Evolutionary conservation across 2,329 filamentous ascomycete genomes (phyloP).

Genomic region (Alternaria sp.): DNA sequence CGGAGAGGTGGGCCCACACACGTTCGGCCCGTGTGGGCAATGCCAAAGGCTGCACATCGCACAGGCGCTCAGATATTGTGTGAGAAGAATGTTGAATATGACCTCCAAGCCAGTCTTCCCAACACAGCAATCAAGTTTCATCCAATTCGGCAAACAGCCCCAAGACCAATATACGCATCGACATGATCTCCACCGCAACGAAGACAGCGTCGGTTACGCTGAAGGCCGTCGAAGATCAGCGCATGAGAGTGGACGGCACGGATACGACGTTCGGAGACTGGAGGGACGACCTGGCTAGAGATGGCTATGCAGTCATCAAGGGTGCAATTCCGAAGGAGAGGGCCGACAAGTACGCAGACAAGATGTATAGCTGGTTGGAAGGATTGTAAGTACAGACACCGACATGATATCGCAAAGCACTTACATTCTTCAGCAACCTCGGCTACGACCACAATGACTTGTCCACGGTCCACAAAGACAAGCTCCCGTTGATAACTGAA

Average conservation of each 20-base stretch:
- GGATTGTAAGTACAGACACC: slow-evolving; percentile 31
- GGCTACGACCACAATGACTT: slow-evolving; percentile 28
- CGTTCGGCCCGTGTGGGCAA: background rate
- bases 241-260: slow-evolving; percentile 24
- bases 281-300: slow-evolving; percentile 34
- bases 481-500: slow-evolving; percentile 25
- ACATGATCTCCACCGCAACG: slow-evolving; percentile 22
- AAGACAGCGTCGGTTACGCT: slow-evolving; percentile 15
- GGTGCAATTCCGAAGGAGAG: slow-evolving; percentile 52
- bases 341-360: slow-evolving; percentile 46
- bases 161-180: background rate
- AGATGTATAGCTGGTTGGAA: slow-evolving; percentile 39
- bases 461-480: slow-evolving; percentile 27
- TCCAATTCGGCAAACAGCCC: background rate
- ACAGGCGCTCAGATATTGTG: background rate
- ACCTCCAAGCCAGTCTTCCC: background rate
- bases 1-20: background rate
- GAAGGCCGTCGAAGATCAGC: slow-evolving; percentile 7
- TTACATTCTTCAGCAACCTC: slow-evolving; percentile 14
- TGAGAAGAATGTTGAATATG: background rate
- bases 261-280: slow-evolving; percentile 41
- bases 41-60: background rate
- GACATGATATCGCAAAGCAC: background rate
- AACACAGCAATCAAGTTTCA: background rate
- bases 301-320: slow-evolving; percentile 51